Evolutionary conservation across 495 filamentous ascomycete genomes (phyloP).

Genomic region (Podospora sp.): DNA sequence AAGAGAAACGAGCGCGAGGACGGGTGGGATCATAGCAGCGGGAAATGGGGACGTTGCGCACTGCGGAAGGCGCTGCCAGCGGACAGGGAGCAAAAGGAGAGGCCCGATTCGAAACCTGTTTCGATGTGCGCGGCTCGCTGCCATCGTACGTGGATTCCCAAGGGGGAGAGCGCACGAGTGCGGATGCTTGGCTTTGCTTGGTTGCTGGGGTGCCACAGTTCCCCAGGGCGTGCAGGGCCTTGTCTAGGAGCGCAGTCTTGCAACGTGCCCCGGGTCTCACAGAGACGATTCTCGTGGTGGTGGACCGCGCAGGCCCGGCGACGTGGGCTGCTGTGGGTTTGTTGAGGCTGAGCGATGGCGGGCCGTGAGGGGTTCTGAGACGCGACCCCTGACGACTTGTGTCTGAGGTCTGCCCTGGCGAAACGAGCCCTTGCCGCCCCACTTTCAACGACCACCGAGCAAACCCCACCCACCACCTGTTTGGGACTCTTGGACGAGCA

Average conservation of each 20-base stretch:
- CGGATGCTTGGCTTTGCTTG: background rate
- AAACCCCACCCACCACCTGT: slow-evolving; percentile 2
- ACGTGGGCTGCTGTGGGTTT: slow-evolving; percentile 16
- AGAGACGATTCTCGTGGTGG: slow-evolving; percentile 11
- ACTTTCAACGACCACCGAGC: background rate
- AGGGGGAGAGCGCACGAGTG: background rate
- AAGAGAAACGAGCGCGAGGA: slow-evolving; percentile 18
- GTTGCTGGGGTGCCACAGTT: background rate
- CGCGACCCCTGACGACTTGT: slow-evolving; percentile 37
- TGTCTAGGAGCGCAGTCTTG: slow-evolving; percentile 16
- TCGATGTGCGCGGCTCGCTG: slow-evolving; percentile 14
- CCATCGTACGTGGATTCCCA: slow-evolving; percentile 15
- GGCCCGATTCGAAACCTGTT: slow-evolving; percentile 23
- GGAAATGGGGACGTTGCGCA: background rate
- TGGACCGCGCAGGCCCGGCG: slow-evolving; percentile 13
- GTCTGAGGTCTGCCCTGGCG: slow-evolving; percentile 40
- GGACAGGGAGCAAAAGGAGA: slow-evolving; percentile 11
- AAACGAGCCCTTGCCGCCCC: slow-evolving; percentile 29
- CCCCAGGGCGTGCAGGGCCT: background rate
- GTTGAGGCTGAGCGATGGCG: slow-evolving; percentile 32
- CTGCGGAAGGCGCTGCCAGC: background rate
- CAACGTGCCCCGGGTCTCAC: slow-evolving; percentile 14
- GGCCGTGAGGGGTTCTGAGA: slow-evolving; percentile 35
- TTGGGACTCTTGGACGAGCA: background rate
- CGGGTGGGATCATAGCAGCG: slow-evolving; percentile 15